Base-by-base conservation (phyloP, 2,329 filamentous ascomycete genomes). In the Fusarium sp. region DNA sequence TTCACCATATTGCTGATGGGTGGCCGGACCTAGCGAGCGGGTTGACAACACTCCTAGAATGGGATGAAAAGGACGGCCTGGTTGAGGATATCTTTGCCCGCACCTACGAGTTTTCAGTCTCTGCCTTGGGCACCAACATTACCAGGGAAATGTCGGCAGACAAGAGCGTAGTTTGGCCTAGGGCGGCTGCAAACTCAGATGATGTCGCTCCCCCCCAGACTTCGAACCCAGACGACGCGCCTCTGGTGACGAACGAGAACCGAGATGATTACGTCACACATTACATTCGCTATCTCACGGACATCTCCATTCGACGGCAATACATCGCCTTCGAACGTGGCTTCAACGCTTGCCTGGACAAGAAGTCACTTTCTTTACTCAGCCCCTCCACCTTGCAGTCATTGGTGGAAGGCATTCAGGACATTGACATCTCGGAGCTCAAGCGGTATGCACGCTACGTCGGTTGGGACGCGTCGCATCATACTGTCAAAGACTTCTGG, bases 11-110 rank as follows among this genome's bases (percentile, higher is more conserved):
- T 71, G 86, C 88, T 4, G 95, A 98, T 77, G 95, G 94, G 5
- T 98, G 96, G 96, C 94, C 95, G 2, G 91, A 93, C 17, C 87
- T 98, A 4, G 90, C 91, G 2, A 94, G 88, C 75, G 93, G 95
- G 0, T 87, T 99, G 17, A 91, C 90, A 6, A 87, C 88, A 4
- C 85, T 98, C 1, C 85, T 96, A 2, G 88, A 93, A 52, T 98
- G 94, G 94, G 88, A 92, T 56, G 93, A 92, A 76, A 87, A 86
- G 47, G 86, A 97, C 61, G 94, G 94, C 0, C 87, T 92, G 25
- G 93, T 98, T 1, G 93, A 92, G 70, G 95, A 98, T 73, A 82
- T 97, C 2, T 97, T 97, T 81, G 88, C 92, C 66, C 89, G 95
- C 65, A 96, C 94, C 0, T 98, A 97, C 80, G 94, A 95, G 77